phyloP scores from a whole-genome alignment of 179 eudicot genomes.

The Vitellaria paradoxa region DNA sequence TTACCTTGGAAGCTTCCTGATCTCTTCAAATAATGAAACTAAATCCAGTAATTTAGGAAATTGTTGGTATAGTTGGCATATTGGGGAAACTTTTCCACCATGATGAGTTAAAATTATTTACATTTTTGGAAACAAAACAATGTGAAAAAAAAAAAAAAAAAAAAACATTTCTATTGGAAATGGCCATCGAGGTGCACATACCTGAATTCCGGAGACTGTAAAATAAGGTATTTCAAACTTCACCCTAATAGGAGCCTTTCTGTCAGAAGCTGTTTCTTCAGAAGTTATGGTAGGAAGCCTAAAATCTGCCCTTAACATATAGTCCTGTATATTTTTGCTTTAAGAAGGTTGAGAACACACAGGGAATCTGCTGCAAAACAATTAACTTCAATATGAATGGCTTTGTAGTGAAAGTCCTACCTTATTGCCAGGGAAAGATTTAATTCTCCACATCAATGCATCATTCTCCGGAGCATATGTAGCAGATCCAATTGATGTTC shows the following conservation, averaged over 20 bases:
- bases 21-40: not conserved
- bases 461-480: slow-evolving; percentile 66
- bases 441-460: slow-evolving; percentile 63
- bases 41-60: not conserved
- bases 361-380: not conserved
- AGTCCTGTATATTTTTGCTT: slow-evolving; percentile 38
- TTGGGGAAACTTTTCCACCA: not conserved
- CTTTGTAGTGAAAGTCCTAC: slow-evolving; percentile 20
- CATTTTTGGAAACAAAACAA: no score
- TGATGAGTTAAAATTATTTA: not conserved
- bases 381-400: not conserved
- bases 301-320: slow-evolving; percentile 63
- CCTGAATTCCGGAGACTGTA: slow-evolving; percentile 83
- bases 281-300: slow-evolving; percentile 58
- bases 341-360: not conserved
- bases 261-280: slow-evolving; percentile 57
- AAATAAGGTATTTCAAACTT: slow-evolving; percentile 84
- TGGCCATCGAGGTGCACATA: slow-evolving; percentile 4
- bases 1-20: not conserved
- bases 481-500: slow-evolving; percentile 76
- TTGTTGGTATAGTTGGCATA: not conserved
- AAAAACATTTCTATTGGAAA: not conserved
- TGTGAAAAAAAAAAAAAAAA: not conserved
- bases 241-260: slow-evolving; percentile 61
- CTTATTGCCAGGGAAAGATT: slow-evolving; percentile 72